Percentiles rank a stretch among this genome's conserved stretches.
Conservation (phyloP, 1,284 basidiomycete genomes). For the Sphaerobolus stellatus region DNA sequence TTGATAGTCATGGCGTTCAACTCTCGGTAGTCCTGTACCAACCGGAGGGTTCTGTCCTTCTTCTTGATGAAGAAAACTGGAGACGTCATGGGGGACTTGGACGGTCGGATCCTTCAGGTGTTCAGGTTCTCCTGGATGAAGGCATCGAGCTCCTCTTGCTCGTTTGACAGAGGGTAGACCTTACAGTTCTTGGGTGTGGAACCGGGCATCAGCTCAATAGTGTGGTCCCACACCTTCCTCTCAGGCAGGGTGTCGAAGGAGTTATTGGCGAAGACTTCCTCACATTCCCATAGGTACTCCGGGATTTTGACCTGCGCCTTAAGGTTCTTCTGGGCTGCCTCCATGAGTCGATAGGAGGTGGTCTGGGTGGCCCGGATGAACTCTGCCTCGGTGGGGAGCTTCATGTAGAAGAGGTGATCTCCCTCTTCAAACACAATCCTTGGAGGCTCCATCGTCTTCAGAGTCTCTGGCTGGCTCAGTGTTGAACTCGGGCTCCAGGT, state of each 20-base stretch:
- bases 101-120: neutral
- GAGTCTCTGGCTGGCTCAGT: neutral
- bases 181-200: constrained; percentile 17
- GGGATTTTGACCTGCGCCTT: no score
- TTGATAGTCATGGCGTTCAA: constrained; percentile 30
- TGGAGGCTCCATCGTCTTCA: neutral
- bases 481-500: neutral
- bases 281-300: no score
- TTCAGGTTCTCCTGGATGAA: constrained; percentile 15
- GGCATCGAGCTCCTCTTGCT: constrained; percentile 15
- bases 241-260: no score
- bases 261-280: no score
- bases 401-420: no score
- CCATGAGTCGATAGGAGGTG: neutral
- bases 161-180: constrained; percentile 21
- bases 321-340: neutral
- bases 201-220: constrained; percentile 20
- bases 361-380: no score
- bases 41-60: constrained; percentile 12
- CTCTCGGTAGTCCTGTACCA: constrained; percentile 19
- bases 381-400: no score
- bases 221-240: no score
- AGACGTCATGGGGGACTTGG: constrained; percentile 7
- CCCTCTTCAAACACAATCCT: no score
- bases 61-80: constrained; percentile 11